phyloP scores from a whole-genome alignment of 2,329 filamentous ascomycete genomes.

The Pseudogymnoascus sp. region DNA sequence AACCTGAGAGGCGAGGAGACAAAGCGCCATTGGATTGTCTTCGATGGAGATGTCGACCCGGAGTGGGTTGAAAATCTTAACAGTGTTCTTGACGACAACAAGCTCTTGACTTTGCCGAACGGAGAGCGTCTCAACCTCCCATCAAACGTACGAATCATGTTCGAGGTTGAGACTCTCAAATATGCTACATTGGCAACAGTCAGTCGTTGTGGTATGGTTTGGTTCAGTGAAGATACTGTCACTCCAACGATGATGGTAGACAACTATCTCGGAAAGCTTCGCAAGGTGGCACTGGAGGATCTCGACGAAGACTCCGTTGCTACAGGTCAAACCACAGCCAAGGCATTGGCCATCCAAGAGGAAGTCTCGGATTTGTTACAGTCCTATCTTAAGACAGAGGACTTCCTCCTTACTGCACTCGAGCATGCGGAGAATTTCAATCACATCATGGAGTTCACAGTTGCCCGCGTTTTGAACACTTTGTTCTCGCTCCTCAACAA shows the following conservation, averaged over 20 bases:
- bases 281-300: conserved; percentile 82
- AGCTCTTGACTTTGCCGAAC: conserved; percentile 91
- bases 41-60: conserved; percentile 97
- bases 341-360: conserved; percentile 70
- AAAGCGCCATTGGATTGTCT: conserved; percentile 98
- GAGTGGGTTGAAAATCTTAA: conserved; percentile 99
- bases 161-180: conserved; percentile 95
- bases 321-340: conserved; percentile 67
- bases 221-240: conserved; percentile 98
- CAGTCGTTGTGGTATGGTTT: conserved; percentile 99
- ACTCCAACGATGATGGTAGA: conserved; percentile 85
- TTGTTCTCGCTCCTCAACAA: conserved; percentile 96
- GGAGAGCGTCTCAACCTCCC: conserved; percentile 95
- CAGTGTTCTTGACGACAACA: conserved; percentile 98
- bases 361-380: conserved; percentile 75
- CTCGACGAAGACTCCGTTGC: conserved; percentile 84
- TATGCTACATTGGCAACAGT: conserved; percentile 98
- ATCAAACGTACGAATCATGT: conserved; percentile 96
- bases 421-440: conserved; percentile 69
- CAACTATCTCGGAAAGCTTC: conserved; percentile 81
- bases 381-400: conserved; percentile 66
- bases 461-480: conserved; percentile 82
- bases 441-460: conserved; percentile 98
- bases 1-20: conserved; percentile 94
- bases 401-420: conserved; percentile 73